These are phyloP conservation scores for Globisporangium solare DNA, from an alignment of 352 stramenopile species.

Conservation along the genomic window DNA sequence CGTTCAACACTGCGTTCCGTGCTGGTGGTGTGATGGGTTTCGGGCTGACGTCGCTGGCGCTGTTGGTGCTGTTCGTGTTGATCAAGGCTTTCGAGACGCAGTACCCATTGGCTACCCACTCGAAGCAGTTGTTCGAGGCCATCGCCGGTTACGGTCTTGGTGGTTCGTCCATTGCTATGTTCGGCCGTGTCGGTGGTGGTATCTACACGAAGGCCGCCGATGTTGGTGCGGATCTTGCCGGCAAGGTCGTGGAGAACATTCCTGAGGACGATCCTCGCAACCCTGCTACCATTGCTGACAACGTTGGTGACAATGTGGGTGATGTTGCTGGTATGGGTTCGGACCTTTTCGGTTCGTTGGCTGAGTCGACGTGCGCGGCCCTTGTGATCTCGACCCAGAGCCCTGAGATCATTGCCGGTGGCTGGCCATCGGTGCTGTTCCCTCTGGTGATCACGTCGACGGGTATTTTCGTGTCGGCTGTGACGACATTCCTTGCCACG, in stretches of 20 bases:
- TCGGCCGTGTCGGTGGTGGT: slow-evolving; percentile 98
- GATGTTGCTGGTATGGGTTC: slow-evolving; percentile 99
- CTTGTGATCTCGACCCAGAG: slow-evolving; percentile 96
- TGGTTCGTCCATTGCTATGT: slow-evolving; percentile 98
- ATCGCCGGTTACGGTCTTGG: slow-evolving; percentile 98
- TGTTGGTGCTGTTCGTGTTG: slow-evolving; percentile 97
- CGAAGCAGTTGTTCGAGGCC: slow-evolving; percentile 93
- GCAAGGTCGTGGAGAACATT: slow-evolving; percentile 99
- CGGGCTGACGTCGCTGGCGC: slow-evolving; percentile 93
- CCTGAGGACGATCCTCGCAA: slow-evolving; percentile 99
- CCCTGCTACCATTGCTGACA: slow-evolving; percentile 99
- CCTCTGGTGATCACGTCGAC: slow-evolving; percentile 95
- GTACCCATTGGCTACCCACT: slow-evolving; percentile 80
- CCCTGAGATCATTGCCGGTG: slow-evolving; percentile 83
- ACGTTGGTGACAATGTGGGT: slow-evolving; percentile 99
- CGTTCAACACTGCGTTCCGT: slow-evolving; percentile 98
- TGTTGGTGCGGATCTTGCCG: slow-evolving; percentile 98
- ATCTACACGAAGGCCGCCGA: slow-evolving; percentile 99
- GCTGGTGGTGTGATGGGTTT: slow-evolving; percentile 99
- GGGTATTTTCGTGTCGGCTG: slow-evolving; percentile 96
- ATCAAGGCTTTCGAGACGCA: slow-evolving; percentile 93
- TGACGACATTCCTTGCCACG: slow-evolving; percentile 97
- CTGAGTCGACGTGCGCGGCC: slow-evolving; percentile 97
- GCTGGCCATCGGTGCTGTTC: slow-evolving; percentile 96
- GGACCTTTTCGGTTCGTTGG: slow-evolving; percentile 99